Percentiles rank a stretch among this genome's conserved stretches.
These are phyloP conservation scores for Seminavis robusta DNA, from an alignment of 108 stramenopile genomes.

Conservation along the genomic window DNA sequence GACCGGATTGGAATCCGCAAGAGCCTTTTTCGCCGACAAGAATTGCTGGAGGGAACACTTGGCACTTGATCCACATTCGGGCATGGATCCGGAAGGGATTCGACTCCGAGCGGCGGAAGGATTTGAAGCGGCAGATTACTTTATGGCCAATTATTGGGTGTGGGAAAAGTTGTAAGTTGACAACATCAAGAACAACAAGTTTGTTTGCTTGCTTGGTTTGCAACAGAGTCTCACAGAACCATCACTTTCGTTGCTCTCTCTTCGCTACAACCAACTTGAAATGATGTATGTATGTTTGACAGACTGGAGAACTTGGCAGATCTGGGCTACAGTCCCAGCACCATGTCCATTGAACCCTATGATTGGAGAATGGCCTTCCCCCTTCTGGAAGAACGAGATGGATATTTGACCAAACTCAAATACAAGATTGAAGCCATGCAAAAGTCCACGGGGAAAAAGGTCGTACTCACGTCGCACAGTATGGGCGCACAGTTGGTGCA, in stretches of 20 bases:
- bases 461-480: slow-evolving; percentile 73
- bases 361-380: slow-evolving; percentile 85
- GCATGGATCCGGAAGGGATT: slow-evolving; percentile 71
- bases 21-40: slow-evolving; percentile 61
- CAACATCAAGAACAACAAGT: not conserved
- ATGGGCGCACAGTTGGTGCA: slow-evolving; percentile 70
- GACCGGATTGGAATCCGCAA: slow-evolving; percentile 68
- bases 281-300: slow-evolving; percentile 77
- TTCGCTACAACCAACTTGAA: no score
- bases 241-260: no score
- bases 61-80: slow-evolving; percentile 71
- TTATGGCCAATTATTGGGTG: slow-evolving; percentile 69
- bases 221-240: not conserved
- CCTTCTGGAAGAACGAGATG: slow-evolving; percentile 79
- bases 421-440: slow-evolving; percentile 69
- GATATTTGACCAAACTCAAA: slow-evolving; percentile 80
- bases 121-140: slow-evolving; percentile 84
- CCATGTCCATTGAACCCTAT: slow-evolving; percentile 82
- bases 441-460: slow-evolving; percentile 62
- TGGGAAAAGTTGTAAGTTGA: slow-evolving; percentile 10
- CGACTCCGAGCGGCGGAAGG: slow-evolving; percentile 77
- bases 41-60: slow-evolving; percentile 81
- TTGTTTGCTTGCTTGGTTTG: not conserved
- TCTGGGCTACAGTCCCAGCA: slow-evolving; percentile 76
- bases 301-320: slow-evolving; percentile 82